Evolutionary conservation across 805 yeast species (phyloP), one percentile per base, ranked within the genome.

Genomic region (Starmerella ratchasimensis): DNA sequence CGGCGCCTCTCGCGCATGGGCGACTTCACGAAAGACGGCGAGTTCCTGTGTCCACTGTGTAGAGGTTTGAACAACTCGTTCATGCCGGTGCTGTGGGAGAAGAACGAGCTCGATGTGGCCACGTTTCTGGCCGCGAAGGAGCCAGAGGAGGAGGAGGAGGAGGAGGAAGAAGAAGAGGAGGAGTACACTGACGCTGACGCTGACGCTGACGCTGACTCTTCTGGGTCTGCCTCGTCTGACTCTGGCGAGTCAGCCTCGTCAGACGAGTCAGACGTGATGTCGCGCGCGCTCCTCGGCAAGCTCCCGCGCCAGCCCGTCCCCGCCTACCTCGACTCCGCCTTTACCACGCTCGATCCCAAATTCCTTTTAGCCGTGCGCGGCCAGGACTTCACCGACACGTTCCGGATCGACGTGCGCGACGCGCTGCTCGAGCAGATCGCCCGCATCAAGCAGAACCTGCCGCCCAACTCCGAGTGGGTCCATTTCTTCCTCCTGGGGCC

Each of bases 21-120:
- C 8, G 93, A 79, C 45, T 74, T 80, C 44, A 59, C 66, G 10
- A 74, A 74, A 21, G 71, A 72, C 40, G 71, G 74, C 6, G 93
- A 86, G 50, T 78, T 81, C 47, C 60, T 81, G 19, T 88, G 98
- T 52, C 97, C 97, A 0, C 66, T 88, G 26, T 88, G 98, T 62
- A 83, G 83, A 43, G 78, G 93, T 0, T 63, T 88, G 31, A 80
- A 79, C 52, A 88, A 88, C 53, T 67, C 78, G 42, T 83, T 88
- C 53, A 60, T 88, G 30, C 98, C 97, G 0, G 63, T 80, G 1
- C 53, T 77, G 25, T 77, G 81, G 72, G 51, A 64, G 2, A 48
- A 61, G 3, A 77, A 77, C 50, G 17, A 17, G n/a, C 24, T 43
- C 5, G 38, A 34, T 13, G 42, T 36, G 10, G 21, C n/a, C 13